Percentiles rank a stretch among this genome's conserved stretches.
These are phyloP conservation scores for Choricystis sp. DNA, from an alignment of 139 green algal genomes.

Conservation along the genomic window DNA sequence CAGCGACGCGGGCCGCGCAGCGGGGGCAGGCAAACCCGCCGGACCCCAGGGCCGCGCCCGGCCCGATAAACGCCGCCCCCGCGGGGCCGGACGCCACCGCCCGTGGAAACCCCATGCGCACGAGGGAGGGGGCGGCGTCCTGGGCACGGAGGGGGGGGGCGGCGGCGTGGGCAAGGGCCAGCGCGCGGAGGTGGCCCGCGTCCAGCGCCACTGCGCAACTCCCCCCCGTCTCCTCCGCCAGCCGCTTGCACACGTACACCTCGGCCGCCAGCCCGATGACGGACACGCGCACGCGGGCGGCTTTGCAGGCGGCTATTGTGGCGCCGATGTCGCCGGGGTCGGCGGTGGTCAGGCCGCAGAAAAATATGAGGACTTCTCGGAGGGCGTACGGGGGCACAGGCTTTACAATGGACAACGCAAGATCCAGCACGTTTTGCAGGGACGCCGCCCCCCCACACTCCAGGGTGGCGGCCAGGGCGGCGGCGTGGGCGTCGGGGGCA, in stretches of 20 bases:
- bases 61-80: slow-evolving; percentile 36
- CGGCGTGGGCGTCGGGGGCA: slow-evolving; percentile 29
- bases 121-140: slow-evolving; percentile 30
- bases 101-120: slow-evolving; percentile 74
- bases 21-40: slow-evolving; percentile 65
- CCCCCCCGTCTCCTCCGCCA: slow-evolving; percentile 60
- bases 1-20: slow-evolving; percentile 34
- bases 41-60: slow-evolving; percentile 24
- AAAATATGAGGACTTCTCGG: slow-evolving; percentile 71
- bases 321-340: slow-evolving; percentile 81
- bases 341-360: slow-evolving; percentile 65
- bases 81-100: slow-evolving; percentile 29
- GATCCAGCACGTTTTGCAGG: slow-evolving; percentile 75
- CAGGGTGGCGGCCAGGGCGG: slow-evolving; percentile 21
- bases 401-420: slow-evolving; percentile 33
- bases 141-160: slow-evolving; percentile 31
- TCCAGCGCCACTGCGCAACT: slow-evolving; percentile 56
- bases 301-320: slow-evolving; percentile 38
- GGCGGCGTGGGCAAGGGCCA: slow-evolving; percentile 40
- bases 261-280: slow-evolving; percentile 61
- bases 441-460: slow-evolving; percentile 48
- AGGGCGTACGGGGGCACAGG: slow-evolving; percentile 72
- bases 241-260: slow-evolving; percentile 58
- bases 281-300: slow-evolving; percentile 39
- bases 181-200: slow-evolving; percentile 54